Percentiles rank a stretch among this genome's conserved stretches.
These are phyloP conservation scores for Gracilariopsis chorda DNA, from an alignment of 23 red algal genomes.

Conservation along the genomic window DNA sequence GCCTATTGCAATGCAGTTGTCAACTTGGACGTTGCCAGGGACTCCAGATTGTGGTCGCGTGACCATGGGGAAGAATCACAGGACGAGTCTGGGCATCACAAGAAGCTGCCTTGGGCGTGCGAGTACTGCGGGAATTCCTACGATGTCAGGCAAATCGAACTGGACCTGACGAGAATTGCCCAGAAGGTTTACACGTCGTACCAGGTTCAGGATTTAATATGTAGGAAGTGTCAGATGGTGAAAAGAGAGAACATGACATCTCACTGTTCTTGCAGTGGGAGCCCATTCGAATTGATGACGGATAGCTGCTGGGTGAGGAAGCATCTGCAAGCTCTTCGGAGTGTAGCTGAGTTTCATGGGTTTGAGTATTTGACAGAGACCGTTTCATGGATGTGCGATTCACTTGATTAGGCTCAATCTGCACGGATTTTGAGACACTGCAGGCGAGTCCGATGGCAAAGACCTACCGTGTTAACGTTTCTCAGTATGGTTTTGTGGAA, in stretches of 20 bases:
- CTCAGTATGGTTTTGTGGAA: too few relatives aligned
- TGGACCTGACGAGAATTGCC: constrained; percentile 44
- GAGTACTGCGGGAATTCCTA: constrained; percentile 64
- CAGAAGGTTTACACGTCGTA: constrained; percentile 64
- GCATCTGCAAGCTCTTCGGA: constrained; percentile 37
- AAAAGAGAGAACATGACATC: constrained; percentile 64
- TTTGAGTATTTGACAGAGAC: constrained; percentile 55
- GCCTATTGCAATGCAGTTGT: constrained; percentile 70
- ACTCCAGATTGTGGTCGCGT: constrained; percentile 35
- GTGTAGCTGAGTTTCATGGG: constrained; percentile 53
- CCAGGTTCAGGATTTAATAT: constrained; percentile 75
- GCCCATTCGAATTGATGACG: constrained; percentile 25
- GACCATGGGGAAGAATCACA: neutral
- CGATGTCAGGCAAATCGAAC: constrained; percentile 63
- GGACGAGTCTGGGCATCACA: neutral
- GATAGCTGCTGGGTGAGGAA: constrained; percentile 8
- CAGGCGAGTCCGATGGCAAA: too few relatives aligned
- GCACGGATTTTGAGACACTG: too few relatives aligned
- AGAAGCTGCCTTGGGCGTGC: constrained; percentile 53
- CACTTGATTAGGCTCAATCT: too few relatives aligned
- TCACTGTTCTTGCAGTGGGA: constrained; percentile 59
- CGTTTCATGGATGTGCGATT: constrained; percentile 54
- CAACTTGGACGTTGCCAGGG: constrained; percentile 68
- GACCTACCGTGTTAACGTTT: too few relatives aligned
- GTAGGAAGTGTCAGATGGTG: constrained; percentile 62